Evolutionary conservation across 2,329 filamentous ascomycete species (phyloP), one percentile per base, ranked within the genome.

Genomic region (Microascus cirrosus): DNA sequence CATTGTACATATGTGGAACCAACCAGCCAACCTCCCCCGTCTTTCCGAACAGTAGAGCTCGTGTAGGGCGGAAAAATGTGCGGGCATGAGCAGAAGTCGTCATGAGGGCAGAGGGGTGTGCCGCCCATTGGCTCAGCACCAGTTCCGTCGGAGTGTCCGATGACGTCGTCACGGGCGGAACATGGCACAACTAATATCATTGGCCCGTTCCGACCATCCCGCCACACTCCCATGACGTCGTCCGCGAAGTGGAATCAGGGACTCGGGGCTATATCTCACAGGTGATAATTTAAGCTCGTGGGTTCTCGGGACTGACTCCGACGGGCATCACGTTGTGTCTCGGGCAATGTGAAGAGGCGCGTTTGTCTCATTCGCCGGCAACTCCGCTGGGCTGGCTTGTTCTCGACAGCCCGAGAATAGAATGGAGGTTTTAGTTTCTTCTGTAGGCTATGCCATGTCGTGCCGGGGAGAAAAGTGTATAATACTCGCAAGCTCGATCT

Each of bases 161-260:
- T 56, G 55, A 56, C 55, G 42, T 28, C 50, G 55, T 56, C 55
- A 56, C 50, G 55, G 50, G 55, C 39, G 34, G 39, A 32, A 24
- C 50, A 32, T 42, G n/a, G 55, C 22, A 35, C 42, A 8, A 12
- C 42, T 50, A 18, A 32, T 56, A 36, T 56, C 25, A 56, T 56
- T 56, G 55, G 55, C 24, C 11, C 25, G 42, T 13, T 3, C 42
- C 28, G 55, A 18, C 22, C 55, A 35, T 50, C 39, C 32, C 55
- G 22, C 42, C 5, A 50, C 28, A 13, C 32, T 42, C 55, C 32
- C 39, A 56, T 56, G 55, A 56, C 55, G 55, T 56, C 55, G 39
- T 24, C 45, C 18, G 24, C 24, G 12, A 24, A 51, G n/a, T 15
- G 32, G 11, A 35, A 50, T 34, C 55, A 50, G 50, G 55, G 42